phyloP scores from a whole-genome alignment of 176 grass and related monocot species.

The Oryza rufipogon region DNA sequence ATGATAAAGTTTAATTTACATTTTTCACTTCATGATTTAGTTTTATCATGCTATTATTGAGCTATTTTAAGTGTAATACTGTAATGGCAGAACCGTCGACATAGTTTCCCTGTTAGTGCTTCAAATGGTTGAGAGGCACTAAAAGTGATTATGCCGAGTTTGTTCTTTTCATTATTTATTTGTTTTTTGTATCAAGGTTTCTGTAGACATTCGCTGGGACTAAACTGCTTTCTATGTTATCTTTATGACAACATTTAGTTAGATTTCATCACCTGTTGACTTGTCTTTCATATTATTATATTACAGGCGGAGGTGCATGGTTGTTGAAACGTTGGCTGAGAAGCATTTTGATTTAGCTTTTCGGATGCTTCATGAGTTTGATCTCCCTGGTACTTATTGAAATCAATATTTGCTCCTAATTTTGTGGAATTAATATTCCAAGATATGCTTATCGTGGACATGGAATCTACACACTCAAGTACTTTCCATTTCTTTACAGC shows the following conservation, averaged over 20 bases:
- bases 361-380: conserved; percentile 86
- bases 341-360: conserved; percentile 98
- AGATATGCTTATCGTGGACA: conserved; percentile 15
- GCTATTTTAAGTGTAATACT: neutral
- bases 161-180: conserved; percentile 14
- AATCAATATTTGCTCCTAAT: conserved; percentile 33
- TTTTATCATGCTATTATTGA: neutral
- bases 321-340: conserved; percentile 90
- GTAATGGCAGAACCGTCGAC: neutral
- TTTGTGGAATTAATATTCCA: conserved; percentile 25
- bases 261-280: neutral
- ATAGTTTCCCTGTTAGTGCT: conserved; percentile 11
- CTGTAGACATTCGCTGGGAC: conserved; percentile 5
- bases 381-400: conserved; percentile 71
- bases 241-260: conserved; percentile 11
- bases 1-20: conserved; percentile 22
- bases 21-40: conserved; percentile 34
- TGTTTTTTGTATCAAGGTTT: conserved; percentile 3
- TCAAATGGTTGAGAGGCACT: neutral
- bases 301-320: conserved; percentile 85
- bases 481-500: conserved; percentile 54
- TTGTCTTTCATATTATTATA: neutral
- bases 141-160: neutral
- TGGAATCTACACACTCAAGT: conserved; percentile 13
- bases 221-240: conserved; percentile 12